Percentiles rank a stretch among this genome's conserved stretches.
phyloP scores from a whole-genome alignment of 2,329 filamentous ascomycete genomes.

The Trichoderma sp. region DNA sequence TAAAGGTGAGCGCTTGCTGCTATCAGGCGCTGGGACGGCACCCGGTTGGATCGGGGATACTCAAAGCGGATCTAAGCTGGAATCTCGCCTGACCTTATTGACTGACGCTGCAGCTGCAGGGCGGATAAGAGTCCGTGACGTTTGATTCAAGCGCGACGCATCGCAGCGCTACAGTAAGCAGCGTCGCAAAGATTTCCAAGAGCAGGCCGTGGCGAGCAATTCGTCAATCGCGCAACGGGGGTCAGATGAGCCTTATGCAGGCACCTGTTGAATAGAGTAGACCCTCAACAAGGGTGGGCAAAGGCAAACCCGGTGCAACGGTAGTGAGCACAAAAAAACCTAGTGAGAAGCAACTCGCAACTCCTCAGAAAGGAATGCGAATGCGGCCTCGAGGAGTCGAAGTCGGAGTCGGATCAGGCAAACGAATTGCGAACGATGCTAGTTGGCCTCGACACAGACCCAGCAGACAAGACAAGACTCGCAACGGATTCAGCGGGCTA shows the following conservation, averaged over 20 bases:
- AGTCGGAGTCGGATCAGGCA: background rate
- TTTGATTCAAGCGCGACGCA: constrained; percentile 15
- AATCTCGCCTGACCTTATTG: background rate
- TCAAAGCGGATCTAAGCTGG: constrained; percentile 15
- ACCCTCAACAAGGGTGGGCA: background rate
- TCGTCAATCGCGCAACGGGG: background rate
- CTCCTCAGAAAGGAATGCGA: background rate
- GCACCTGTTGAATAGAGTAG: background rate
- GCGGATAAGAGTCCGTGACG: constrained; percentile 5
- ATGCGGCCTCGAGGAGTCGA: background rate
- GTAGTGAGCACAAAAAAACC: background rate
- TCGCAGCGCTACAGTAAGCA: constrained; percentile 6
- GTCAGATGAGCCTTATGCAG: constrained; percentile 5
- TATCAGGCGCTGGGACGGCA: constrained; percentile 14
- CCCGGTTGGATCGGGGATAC: constrained; percentile 15
- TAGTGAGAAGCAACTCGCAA: background rate
- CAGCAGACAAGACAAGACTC: background rate
- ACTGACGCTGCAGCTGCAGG: constrained; percentile 7
- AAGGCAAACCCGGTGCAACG: background rate
- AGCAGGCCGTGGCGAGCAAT: background rate
- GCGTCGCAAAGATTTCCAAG: background rate
- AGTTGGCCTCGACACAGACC: background rate
- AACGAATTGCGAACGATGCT: background rate
- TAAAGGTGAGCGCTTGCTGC: background rate
- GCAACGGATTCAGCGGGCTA: background rate